Conservation (phyloP, 371 early-diverging fungal genomes). For the Apophysomyces elegans region DNA sequence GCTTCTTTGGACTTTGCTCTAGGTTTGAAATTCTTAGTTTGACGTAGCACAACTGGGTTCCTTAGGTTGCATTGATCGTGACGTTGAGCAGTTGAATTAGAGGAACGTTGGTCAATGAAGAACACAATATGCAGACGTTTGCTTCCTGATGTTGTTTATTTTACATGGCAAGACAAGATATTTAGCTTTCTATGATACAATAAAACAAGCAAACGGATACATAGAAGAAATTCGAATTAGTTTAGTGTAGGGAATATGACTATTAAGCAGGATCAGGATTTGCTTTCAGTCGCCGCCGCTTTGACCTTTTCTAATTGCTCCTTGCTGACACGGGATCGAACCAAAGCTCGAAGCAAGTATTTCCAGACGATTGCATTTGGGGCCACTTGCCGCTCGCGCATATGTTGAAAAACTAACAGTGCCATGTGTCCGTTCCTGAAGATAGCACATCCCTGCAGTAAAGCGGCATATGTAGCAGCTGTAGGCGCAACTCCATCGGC, state of each 20-base stretch:
- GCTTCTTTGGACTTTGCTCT: no score
- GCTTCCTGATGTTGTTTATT: not conserved
- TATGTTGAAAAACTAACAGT: conserved; percentile 36
- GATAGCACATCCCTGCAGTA: conserved; percentile 53
- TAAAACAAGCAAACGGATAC: not conserved
- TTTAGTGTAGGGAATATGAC: not conserved
- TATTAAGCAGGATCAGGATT: not conserved
- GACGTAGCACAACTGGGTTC: no score
- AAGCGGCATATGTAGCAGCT: conserved; percentile 41
- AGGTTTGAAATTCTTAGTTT: no score
- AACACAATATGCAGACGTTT: no score
- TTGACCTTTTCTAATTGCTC: conserved; percentile 34
- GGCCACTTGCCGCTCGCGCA: conserved; percentile 36
- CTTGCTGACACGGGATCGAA: conserved; percentile 39
- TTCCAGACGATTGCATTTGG: conserved; percentile 46
- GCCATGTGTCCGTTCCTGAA: conserved; percentile 40
- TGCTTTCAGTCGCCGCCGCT: not conserved
- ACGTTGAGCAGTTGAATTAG: no score
- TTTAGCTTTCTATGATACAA: conserved; percentile 6
- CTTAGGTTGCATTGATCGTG: no score
- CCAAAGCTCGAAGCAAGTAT: conserved; percentile 44
- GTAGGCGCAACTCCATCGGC: conserved; percentile 38
- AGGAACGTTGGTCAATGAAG: no score
- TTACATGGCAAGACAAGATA: not conserved
- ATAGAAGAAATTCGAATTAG: conserved; percentile 8